Evolutionary conservation across 306 rosid species (phyloP).

Genomic region (Glycine soja): DNA sequence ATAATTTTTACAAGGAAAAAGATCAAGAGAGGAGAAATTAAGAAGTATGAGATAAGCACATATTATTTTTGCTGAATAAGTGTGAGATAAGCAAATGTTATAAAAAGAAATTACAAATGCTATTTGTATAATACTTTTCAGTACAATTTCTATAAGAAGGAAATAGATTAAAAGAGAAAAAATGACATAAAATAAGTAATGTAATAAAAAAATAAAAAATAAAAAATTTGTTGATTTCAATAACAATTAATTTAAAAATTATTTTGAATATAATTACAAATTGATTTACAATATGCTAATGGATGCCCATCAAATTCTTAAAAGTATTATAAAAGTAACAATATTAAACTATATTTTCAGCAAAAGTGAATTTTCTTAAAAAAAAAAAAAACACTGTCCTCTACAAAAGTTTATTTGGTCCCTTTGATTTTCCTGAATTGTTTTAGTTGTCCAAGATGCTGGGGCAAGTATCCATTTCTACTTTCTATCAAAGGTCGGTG

Average conservation of each 20-base stretch:
- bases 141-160: background rate
- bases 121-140: background rate
- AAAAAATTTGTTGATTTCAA: no score
- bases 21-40: background rate
- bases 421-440: background rate
- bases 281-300: no score
- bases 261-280: no score
- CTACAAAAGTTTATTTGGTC: background rate
- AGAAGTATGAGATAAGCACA: no score
- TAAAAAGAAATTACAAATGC: background rate
- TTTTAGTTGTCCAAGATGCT: constrained; percentile 22
- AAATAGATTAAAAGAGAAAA: background rate
- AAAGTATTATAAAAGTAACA: background rate
- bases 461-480: constrained; percentile 24
- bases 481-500: constrained; percentile 30
- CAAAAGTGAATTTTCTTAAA: background rate
- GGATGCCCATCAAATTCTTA: no score
- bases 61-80: no score
- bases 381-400: background rate
- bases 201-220: background rate
- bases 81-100: no score
- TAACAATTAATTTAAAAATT: no score
- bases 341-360: background rate
- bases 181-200: no score
- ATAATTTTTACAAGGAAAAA: background rate